Evolutionary conservation across 805 yeast species (phyloP).

Genomic region (Cyberlindnera mycetangii): DNA sequence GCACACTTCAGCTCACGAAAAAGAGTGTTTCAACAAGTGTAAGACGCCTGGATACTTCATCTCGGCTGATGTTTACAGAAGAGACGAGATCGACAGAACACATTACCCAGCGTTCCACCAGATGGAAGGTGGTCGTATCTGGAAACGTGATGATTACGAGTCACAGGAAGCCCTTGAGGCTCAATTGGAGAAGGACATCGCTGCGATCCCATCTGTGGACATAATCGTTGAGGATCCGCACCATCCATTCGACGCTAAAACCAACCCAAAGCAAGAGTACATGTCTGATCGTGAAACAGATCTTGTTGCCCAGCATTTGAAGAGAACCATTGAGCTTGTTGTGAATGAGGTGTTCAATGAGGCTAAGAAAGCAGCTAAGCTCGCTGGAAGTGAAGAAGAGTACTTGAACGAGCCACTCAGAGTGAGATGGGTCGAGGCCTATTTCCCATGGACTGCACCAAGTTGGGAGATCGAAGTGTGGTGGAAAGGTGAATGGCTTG

Average conservation of each 20-base stretch:
- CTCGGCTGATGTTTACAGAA: conserved; percentile 92
- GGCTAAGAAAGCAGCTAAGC: conserved; percentile 59
- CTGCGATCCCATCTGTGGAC: conserved; percentile 59
- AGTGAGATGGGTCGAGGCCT: conserved; percentile 93
- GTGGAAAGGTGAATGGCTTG: conserved; percentile 99
- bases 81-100: conserved; percentile 93
- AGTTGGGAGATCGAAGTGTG: conserved; percentile 98
- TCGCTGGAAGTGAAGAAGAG: conserved; percentile 56
- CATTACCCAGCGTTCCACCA: conserved; percentile 98
- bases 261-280: conserved; percentile 77
- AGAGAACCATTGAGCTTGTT: conserved; percentile 78
- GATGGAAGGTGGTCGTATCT: conserved; percentile 91
- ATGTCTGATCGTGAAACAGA: conserved; percentile 70
- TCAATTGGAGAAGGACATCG: conserved; percentile 56
- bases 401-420: conserved; percentile 71
- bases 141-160: conserved; percentile 53
- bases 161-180: conserved; percentile 34
- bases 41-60: conserved; percentile 85
- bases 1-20: conserved; percentile 96
- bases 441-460: conserved; percentile 98
- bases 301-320: conserved; percentile 72
- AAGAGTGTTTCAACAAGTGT: conserved; percentile 67
- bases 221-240: conserved; percentile 76
- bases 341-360: conserved; percentile 79
- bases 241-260: conserved; percentile 47